Conservation (phyloP, 78 protist genomes). For the Dictyostelium citrinum region DNA sequence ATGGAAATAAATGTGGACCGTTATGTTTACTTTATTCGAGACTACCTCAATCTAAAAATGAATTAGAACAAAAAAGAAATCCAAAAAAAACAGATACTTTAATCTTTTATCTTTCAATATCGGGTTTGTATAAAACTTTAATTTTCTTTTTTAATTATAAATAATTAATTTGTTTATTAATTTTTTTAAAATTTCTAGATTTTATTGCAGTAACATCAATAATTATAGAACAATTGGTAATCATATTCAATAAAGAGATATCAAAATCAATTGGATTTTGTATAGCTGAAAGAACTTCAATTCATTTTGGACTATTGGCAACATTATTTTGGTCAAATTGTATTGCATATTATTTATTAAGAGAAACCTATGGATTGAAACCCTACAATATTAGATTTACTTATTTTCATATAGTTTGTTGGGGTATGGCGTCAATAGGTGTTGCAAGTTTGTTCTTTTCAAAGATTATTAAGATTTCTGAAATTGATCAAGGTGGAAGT, state of each 20-base stretch:
- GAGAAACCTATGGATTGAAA: slow-evolving; percentile 30
- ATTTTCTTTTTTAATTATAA: background rate
- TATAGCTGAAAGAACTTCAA: background rate
- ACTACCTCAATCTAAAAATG: background rate
- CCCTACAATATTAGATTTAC: background rate
- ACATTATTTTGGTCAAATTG: slow-evolving; percentile 54
- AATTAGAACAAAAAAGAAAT: background rate
- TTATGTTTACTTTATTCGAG: background rate
- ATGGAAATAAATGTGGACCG: background rate
- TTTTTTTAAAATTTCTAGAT: background rate
- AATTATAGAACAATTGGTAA: background rate
- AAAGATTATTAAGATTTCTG: background rate
- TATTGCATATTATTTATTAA: slow-evolving; percentile 29
- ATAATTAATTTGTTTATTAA: background rate
- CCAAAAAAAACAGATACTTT: slow-evolving; percentile 21
- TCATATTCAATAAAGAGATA: background rate
- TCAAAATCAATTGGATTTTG: background rate
- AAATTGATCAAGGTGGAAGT: background rate
- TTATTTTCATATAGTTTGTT: slow-evolving; percentile 11
- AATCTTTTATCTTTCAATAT: slow-evolving; percentile 18
- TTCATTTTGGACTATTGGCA: slow-evolving; percentile 47
- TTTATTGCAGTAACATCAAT: slow-evolving; percentile 9
- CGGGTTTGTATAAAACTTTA: background rate
- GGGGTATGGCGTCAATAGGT: background rate
- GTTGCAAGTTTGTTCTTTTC: background rate